Evolutionary conservation across 768 basidiomycete genomes (phyloP).

Genomic region (Termitomyces sp.): DNA sequence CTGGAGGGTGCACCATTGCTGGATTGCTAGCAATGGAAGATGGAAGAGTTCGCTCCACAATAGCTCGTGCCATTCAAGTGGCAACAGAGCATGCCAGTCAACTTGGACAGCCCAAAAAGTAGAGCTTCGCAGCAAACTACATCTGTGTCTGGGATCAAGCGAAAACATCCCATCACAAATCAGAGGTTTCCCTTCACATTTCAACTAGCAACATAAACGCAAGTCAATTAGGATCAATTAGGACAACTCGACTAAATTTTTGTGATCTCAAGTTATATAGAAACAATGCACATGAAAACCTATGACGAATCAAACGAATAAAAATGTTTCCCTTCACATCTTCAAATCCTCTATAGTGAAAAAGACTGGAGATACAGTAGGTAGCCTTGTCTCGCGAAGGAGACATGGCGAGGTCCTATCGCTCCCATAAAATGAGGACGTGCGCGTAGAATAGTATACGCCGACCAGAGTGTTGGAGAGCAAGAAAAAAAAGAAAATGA

Average conservation of each 20-base stretch:
- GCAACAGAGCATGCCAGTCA: constrained; percentile 89
- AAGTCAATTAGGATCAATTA: no score
- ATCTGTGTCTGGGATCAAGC: neutral
- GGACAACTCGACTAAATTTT: no score
- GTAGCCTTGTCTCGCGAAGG: constrained; percentile 24
- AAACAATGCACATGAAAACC: neutral
- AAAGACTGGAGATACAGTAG: constrained; percentile 33
- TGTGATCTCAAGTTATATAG: neutral
- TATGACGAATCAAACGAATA: neutral
- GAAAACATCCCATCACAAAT: neutral
- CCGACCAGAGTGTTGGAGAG: constrained; percentile 98
- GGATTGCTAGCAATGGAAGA: constrained; percentile 96
- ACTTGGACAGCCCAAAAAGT: constrained; percentile 71
- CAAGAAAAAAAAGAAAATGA: constrained; percentile 24
- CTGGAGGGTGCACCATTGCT: constrained; percentile 97
- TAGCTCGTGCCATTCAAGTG: constrained; percentile 91
- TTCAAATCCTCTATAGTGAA: constrained; percentile 29
- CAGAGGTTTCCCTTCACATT: constrained; percentile 27
- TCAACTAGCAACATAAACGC: constrained; percentile 10
- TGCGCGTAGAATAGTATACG: constrained; percentile 65
- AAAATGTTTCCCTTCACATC: constrained; percentile 28
- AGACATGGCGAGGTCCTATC: constrained; percentile 40
- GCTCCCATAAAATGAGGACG: constrained; percentile 98
- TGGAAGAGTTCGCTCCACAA: constrained; percentile 87
- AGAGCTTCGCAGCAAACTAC: constrained; percentile 1